A percentile compares a stretch with the other conserved stretches of the same genome.
Evolutionary conservation across 331 rosid species (phyloP).

Genomic region (Quercus tomentella): DNA sequence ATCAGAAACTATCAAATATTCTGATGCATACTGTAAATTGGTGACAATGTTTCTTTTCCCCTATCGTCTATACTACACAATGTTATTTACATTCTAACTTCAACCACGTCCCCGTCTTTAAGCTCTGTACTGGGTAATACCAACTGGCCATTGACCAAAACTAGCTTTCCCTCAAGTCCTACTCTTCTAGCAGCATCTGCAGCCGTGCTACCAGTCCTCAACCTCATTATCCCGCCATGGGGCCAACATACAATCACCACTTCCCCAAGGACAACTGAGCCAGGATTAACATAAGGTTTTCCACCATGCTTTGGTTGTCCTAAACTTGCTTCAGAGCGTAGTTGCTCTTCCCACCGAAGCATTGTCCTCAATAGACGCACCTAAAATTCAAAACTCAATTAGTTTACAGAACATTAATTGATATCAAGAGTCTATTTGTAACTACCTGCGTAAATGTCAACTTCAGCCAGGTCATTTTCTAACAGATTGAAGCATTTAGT

Average conservation of each 20-base stretch:
- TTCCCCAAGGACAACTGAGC: slow-evolving; percentile 58
- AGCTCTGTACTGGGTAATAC: slow-evolving; percentile 76
- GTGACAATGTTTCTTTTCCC: background rate
- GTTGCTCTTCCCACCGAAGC: slow-evolving; percentile 92
- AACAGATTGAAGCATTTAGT: background rate
- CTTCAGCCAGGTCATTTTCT: background rate
- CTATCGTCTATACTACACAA: background rate
- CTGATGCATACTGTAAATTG: background rate
- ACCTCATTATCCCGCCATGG: slow-evolving; percentile 75
- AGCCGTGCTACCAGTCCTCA: slow-evolving; percentile 86
- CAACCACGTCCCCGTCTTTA: slow-evolving; percentile 91
- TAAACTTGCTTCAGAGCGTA: slow-evolving; percentile 67
- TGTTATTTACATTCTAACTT: slow-evolving; percentile 65
- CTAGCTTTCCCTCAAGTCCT: slow-evolving; percentile 80
- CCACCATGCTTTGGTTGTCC: slow-evolving; percentile 28
- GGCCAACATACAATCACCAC: slow-evolving; percentile 93
- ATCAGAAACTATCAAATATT: background rate
- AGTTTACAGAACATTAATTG: background rate
- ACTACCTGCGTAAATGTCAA: background rate
- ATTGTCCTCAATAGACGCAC: slow-evolving; percentile 74
- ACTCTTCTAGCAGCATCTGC: slow-evolving; percentile 89
- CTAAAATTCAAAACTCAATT: slow-evolving; percentile 29
- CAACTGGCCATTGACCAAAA: slow-evolving; percentile 73
- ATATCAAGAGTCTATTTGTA: slow-evolving; percentile 9
- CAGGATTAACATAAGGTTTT: slow-evolving; percentile 19